Conservation (phyloP, 331 rosid genomes). For the Malus hybrid region DNA sequence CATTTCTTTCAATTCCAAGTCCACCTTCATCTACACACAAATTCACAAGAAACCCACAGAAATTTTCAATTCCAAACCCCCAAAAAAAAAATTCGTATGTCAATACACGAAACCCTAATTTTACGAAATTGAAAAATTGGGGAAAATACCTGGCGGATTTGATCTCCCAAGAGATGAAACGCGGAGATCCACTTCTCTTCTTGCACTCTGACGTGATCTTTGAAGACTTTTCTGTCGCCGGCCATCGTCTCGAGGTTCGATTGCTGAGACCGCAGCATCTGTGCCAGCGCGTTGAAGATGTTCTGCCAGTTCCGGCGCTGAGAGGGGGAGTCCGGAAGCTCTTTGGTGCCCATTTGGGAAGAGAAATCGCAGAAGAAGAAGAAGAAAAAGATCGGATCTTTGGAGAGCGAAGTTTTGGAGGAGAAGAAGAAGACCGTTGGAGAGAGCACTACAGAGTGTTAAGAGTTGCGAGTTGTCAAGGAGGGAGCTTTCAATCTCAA, state of each 20-base stretch:
- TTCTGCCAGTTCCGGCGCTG: conserved; percentile 49
- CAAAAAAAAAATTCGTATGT: background rate
- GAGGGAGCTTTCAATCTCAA: background rate
- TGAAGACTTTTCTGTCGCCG: conserved; percentile 40
- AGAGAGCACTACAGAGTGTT: background rate
- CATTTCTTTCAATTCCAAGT: conserved; percentile 37
- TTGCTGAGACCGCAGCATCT: conserved; percentile 50
- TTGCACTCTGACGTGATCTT: conserved; percentile 45
- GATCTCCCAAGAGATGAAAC: conserved; percentile 32
- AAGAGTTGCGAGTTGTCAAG: background rate
- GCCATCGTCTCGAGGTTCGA: conserved; percentile 53
- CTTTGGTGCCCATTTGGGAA: conserved; percentile 23
- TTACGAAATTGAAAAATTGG: background rate
- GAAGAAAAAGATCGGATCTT: conserved; percentile 1
- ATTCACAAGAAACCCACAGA: background rate
- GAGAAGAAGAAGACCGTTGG: conserved; percentile 4
- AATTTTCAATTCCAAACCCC: background rate
- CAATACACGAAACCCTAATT: conserved; percentile 31
- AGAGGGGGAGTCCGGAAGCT: conserved; percentile 17
- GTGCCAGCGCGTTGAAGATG: conserved; percentile 38
- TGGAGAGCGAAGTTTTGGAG: background rate
- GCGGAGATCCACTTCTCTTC: conserved; percentile 56
- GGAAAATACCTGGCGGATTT: conserved; percentile 42
- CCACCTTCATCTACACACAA: conserved; percentile 40
- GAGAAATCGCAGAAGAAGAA: background rate